phyloP scores from a whole-genome alignment of 164 flowering plant genomes.

The Piper longum region DNA sequence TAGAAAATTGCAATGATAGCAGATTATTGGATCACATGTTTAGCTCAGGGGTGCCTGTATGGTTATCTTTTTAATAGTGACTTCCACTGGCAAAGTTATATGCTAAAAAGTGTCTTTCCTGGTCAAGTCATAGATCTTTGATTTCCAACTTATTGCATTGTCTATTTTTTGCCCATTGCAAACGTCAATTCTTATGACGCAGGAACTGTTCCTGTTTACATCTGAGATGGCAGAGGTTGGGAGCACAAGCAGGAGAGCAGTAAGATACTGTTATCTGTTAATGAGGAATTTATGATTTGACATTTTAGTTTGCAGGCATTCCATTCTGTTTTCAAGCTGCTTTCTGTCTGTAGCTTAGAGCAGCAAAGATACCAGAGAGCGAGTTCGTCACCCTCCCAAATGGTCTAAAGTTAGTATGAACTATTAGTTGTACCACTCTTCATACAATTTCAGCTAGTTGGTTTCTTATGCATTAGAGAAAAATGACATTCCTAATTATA shows the following conservation, averaged over 20 bases:
- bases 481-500: background rate
- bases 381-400: constrained; percentile 73
- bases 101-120: background rate
- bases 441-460: background rate
- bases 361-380: constrained; percentile 79
- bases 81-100: background rate
- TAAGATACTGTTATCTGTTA: constrained; percentile 20
- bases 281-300: background rate
- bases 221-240: constrained; percentile 56
- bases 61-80: background rate
- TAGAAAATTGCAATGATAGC: background rate
- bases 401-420: constrained; percentile 69
- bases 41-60: background rate
- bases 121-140: background rate
- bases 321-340: background rate
- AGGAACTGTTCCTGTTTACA: constrained; percentile 30
- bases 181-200: constrained; percentile 2
- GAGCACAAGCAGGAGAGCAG: constrained; percentile 93
- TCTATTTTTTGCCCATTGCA: background rate
- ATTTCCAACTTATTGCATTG: background rate
- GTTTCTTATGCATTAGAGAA: background rate
- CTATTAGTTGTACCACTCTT: background rate
- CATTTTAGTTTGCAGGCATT: background rate
- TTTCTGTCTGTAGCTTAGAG: constrained; percentile 51
- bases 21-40: background rate